Base-by-base conservation (phyloP, 192 early-diverging fungal genomes). In the Helicostylum pulchrum region DNA sequence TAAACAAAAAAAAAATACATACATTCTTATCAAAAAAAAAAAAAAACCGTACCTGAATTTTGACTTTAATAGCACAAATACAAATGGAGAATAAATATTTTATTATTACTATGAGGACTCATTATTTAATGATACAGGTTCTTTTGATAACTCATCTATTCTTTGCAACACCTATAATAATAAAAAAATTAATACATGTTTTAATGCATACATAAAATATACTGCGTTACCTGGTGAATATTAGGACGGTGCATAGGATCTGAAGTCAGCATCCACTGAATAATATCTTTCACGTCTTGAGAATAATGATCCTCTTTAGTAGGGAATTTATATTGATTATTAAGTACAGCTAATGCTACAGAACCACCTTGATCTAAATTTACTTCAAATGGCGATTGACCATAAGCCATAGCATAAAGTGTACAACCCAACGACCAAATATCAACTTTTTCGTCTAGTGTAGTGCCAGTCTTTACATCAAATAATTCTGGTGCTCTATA, bases 401-500 rank as follows among this genome's bases (percentile, higher is more conserved):
- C 81, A 62, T 82, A 90, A 0, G 88, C 87, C 75, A 92, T 79
- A 2, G 87, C 87, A 65, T 87, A 92, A 32, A 90, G 61, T 4
- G 85, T 82, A 61, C 88, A 90, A 4, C 90, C 90, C 9, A 92
- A 73, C 2, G 80, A 80, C 90, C 90, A 92, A n/a, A 92, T 80
- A 67, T 92, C 90, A 15, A 87, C 85, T 50, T 87, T 83, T 68
- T 88, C 84, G 60, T 89, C 86, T 43, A 92, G 57, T 8, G 66
- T 68, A 0, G 72, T 63, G 1, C 74, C 85, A 0, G 81, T 78
- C 61, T 88, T 85, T 44, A 92, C 88, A 74, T 92, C 90, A 74
- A 92, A 92, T 26, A 92, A 75, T 66, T 92, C 90, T 0, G 90
- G 90, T 12, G 90, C 88, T 7, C 90, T 74, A 54, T 90, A 92